phyloP scores from a whole-genome alignment of 164 flowering plant species.

The Kingdonia uniflora region DNA sequence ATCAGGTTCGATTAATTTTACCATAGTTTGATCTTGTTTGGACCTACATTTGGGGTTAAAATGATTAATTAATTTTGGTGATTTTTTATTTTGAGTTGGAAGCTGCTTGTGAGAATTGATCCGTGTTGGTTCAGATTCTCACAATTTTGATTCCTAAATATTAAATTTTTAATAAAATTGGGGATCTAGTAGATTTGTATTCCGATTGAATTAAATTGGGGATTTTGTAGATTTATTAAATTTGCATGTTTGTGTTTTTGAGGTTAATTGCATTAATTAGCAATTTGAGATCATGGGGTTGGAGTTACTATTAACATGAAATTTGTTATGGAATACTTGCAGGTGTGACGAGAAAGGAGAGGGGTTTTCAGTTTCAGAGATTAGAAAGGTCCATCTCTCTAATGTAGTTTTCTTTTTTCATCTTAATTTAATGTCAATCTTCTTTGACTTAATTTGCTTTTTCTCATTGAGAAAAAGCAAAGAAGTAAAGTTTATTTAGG shows the following conservation, averaged over 20 bases:
- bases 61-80: too few species aligned
- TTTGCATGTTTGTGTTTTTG: background rate
- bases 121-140: background rate
- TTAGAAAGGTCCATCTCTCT: background rate
- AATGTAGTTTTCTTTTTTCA: too few species aligned
- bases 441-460: too few species aligned
- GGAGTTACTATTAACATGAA: background rate
- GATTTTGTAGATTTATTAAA: background rate
- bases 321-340: slow-evolving; percentile 7
- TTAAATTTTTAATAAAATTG: background rate
- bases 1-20: slow-evolving; percentile 3
- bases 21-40: too few species aligned
- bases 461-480: too few species aligned
- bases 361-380: slow-evolving; percentile 23
- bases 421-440: too few species aligned
- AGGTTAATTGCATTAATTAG: background rate
- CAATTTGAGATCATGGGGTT: background rate
- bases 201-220: too few species aligned
- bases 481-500: too few species aligned
- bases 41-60: too few species aligned
- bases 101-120: too few species aligned
- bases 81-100: too few species aligned
- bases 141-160: background rate
- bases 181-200: background rate
- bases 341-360: slow-evolving; percentile 32